Evolutionary conservation across 768 basidiomycete genomes (phyloP).

Genomic region (Filobasidium floriforme): DNA sequence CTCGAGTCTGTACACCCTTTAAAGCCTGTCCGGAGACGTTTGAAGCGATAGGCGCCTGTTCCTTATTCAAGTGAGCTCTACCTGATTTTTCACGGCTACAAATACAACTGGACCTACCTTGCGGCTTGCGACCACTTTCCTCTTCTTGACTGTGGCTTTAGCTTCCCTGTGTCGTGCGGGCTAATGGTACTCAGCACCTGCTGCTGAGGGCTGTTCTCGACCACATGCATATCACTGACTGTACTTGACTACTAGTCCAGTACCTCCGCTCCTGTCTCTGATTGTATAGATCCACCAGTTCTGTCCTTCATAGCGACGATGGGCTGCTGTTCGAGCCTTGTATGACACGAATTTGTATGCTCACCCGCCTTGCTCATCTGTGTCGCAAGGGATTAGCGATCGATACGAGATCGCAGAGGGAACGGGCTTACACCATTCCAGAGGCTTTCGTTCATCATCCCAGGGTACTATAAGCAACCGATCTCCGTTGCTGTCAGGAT

Average conservation of each 20-base stretch:
- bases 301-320: slow-evolving; percentile 1
- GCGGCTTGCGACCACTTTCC: slow-evolving; percentile 9
- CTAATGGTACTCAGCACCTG: no score
- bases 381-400: not conserved
- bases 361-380: slow-evolving; percentile 6
- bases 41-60: slow-evolving; percentile 33
- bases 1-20: slow-evolving; percentile 53
- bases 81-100: no score
- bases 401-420: not conserved
- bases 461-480: not conserved
- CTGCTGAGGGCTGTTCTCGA: no score
- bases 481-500: no score
- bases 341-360: not conserved
- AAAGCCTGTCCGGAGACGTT: slow-evolving; percentile 58
- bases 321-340: not conserved
- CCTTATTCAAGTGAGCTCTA: no score
- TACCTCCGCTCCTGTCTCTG: slow-evolving; percentile 18
- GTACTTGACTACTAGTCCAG: slow-evolving; percentile 5
- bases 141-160: slow-evolving; percentile 13
- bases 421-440: not conserved
- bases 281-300: slow-evolving; percentile 18
- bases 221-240: slow-evolving; percentile 9
- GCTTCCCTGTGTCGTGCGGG: not conserved
- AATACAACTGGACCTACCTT: no score
- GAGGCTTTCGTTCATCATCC: not conserved